Evolutionary conservation across 306 rosid genomes (phyloP), one percentile per base, ranked within the genome.

Genomic region (Morella rubra): DNA sequence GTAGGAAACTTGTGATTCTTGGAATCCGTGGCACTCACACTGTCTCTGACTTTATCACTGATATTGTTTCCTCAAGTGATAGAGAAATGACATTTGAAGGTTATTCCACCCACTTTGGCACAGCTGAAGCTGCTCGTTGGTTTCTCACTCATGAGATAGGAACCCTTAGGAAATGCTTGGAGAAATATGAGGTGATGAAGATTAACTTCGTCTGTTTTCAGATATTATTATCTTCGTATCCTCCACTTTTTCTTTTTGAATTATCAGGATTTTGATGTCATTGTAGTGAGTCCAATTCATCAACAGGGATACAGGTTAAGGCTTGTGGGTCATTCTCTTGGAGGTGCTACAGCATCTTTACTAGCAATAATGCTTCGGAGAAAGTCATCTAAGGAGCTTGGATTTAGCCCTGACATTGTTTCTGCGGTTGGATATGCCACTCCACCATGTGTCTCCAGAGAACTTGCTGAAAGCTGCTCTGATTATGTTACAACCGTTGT

Each of bases 291-390:
- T 69, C 87, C 84, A 82, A 89, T 84, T 84, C 85, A 76, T 84
- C 69, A 89, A 89, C 96, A 95, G 97, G 98, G 98, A 83, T 95
- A 62, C 84, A 92, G 93, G 91, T 84, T 95, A 84, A 89, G 91
- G 89, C 84, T 95, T 10, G 98, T 92, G 77, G 98, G 99, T 76
- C 99, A 95, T 95, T 95, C 99, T 54, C 93, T 92, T 71, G 98
- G 99, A 80, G 98, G 97, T 76, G 91, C 99, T 64, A 95, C 83
- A 79, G 98, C 99, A 81, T 87, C 97, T 77, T 66, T 95, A 56
- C 81, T 96, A 73, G 99, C 98, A 67, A 90, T 91, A 83, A 92
- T 90, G 97, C 88, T 95, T 45, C 91, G 56, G 18, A 87, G 87
- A 77, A 92, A 83, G 86, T 90, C 98, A 69, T 55, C 64, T n/a